phyloP scores from a whole-genome alignment of 495 filamentous ascomycete genomes.

The Daldinia loculata region DNA sequence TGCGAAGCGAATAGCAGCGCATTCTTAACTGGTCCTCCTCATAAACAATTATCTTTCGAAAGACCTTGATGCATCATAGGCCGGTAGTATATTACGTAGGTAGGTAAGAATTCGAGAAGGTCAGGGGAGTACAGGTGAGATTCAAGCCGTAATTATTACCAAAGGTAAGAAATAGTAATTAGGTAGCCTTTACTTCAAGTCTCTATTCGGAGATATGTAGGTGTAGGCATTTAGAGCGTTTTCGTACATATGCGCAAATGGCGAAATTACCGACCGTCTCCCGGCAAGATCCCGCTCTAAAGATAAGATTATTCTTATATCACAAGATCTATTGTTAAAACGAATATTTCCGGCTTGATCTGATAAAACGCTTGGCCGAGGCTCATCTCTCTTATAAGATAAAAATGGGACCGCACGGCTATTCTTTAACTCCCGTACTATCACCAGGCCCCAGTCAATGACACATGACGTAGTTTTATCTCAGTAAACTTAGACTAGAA shows the following conservation, averaged over 20 bases:
- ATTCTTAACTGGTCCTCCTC: constrained; percentile 21
- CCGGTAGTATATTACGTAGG: constrained; percentile 1
- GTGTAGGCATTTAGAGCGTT: not conserved
- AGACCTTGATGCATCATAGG: constrained; percentile 29
- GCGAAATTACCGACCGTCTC: constrained; percentile 17
- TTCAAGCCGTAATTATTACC: not conserved
- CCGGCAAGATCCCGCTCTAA: constrained; percentile 18
- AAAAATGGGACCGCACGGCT: constrained; percentile 9
- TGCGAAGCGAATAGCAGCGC: constrained; percentile 28
- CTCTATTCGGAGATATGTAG: constrained; percentile 1
- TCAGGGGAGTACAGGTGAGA: not conserved
- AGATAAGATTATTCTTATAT: constrained; percentile 26
- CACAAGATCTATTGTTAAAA: constrained; percentile 6
- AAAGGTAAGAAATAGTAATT: not conserved
- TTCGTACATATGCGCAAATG: constrained; percentile 23
- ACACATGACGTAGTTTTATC: not conserved
- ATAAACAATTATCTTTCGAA: constrained; percentile 9
- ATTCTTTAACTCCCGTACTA: constrained; percentile 29
- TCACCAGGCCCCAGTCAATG: not conserved
- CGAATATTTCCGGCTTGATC: not conserved
- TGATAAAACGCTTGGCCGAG: constrained; percentile 16
- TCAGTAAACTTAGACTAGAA: no score
- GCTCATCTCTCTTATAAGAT: not conserved
- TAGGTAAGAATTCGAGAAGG: constrained; percentile 3
- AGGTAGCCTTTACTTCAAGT: not conserved